Evolutionary conservation across 805 yeast species (phyloP).

Genomic region (Maudiozyma turicensis): DNA sequence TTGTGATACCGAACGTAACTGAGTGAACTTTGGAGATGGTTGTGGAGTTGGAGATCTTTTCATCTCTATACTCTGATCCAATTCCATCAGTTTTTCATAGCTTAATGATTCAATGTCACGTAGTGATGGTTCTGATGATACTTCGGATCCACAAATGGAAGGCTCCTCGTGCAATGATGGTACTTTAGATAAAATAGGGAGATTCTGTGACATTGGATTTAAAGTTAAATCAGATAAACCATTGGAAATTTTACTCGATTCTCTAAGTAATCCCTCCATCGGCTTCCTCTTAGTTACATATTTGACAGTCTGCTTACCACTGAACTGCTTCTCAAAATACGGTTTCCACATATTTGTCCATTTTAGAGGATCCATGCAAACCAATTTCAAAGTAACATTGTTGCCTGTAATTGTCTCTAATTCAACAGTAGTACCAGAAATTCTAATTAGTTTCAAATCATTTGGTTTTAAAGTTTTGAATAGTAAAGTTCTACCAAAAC

Average conservation of each 20-base stretch:
- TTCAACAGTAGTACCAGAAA: slow-evolving; percentile 6
- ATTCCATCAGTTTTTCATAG: slow-evolving; percentile 18
- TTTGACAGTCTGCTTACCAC: background rate
- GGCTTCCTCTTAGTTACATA: background rate
- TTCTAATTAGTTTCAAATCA: slow-evolving; percentile 14
- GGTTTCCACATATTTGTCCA: slow-evolving; percentile 24
- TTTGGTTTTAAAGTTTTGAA: slow-evolving; percentile 19
- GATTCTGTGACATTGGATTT: background rate
- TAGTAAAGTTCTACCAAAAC: slow-evolving; percentile 20
- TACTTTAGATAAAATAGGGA: background rate
- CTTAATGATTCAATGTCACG: slow-evolving; percentile 17
- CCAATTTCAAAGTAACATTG: slow-evolving; percentile 10
- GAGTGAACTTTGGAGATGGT: slow-evolving; percentile 1
- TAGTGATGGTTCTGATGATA: slow-evolving; percentile 7
- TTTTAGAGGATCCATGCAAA: slow-evolving; percentile 15
- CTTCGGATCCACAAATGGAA: background rate
- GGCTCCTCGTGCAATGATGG: background rate
- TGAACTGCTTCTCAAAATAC: slow-evolving; percentile 6
- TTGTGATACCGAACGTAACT: slow-evolving; percentile 11
- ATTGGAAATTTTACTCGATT: background rate
- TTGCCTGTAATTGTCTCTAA: slow-evolving; percentile 19
- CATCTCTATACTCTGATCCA: slow-evolving; percentile 18
- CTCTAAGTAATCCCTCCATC: background rate
- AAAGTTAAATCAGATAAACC: background rate
- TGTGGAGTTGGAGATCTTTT: slow-evolving; percentile 10